Evolutionary conservation across 257 asterid genomes (phyloP).

Genomic region (Plantago major): DNA sequence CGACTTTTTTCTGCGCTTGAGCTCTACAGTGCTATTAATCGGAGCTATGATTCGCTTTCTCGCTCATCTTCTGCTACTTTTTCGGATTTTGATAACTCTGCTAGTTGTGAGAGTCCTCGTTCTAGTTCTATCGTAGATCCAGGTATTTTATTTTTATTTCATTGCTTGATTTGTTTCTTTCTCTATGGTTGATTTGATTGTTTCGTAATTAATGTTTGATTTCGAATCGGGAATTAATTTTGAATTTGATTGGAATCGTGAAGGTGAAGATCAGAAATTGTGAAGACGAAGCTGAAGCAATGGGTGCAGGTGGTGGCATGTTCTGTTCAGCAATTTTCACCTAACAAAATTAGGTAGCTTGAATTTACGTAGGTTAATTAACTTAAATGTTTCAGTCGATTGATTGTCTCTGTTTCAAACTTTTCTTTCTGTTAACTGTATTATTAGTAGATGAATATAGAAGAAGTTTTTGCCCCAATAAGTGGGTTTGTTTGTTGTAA

Average conservation of each 20-base stretch:
- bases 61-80: slow-evolving; percentile 43
- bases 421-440: too few relatives aligned
- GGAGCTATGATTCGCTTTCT: slow-evolving; percentile 26
- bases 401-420: too few relatives aligned
- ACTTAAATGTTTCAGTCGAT: too few relatives aligned
- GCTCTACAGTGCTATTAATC: slow-evolving; percentile 49
- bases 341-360: not conserved
- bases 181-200: too few relatives aligned
- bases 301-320: slow-evolving; percentile 90
- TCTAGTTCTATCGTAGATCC: slow-evolving; percentile 36
- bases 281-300: slow-evolving; percentile 56
- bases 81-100: slow-evolving; percentile 29
- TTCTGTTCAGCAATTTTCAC: slow-evolving; percentile 38
- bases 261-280: slow-evolving; percentile 50
- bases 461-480: too few relatives aligned
- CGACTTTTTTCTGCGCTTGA: slow-evolving; percentile 65
- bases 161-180: too few relatives aligned
- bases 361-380: not conserved
- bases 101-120: slow-evolving; percentile 21
- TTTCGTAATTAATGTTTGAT: not conserved
- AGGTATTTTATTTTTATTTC: slow-evolving; percentile 31
- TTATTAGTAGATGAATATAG: too few relatives aligned
- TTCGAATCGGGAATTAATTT: not conserved
- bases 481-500: too few relatives aligned
- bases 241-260: not conserved